Base-by-base conservation (phyloP, 345 rosid genomes). In the Erucastrum elatum region DNA sequence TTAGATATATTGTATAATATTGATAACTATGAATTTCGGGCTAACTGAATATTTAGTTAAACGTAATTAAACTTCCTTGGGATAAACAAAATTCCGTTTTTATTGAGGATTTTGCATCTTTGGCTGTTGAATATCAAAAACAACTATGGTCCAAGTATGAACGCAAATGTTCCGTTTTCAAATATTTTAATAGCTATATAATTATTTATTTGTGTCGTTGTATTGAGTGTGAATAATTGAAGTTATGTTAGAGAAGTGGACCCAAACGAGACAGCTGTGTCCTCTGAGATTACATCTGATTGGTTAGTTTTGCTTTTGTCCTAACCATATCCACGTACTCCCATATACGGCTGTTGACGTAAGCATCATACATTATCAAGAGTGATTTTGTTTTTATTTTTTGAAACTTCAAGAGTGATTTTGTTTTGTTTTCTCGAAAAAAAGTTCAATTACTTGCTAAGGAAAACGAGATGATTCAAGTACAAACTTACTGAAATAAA, bases 191-290 rank as follows among this genome's bases (percentile, higher is more conserved):
- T 16, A 51, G 44, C 17, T 9, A 39, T 11, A 37, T 26, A 41
- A 13, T 64, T 55, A n/a, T 64, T 55, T 61, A 30, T 27, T 37
- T 21, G 55, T 80, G 79, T 63, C 75, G 56, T 55, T 70, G 68
- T 56, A 64, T 56, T 62, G 39, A 26, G 70, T 44, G 71, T 69
- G 71, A 80, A 80, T 75, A 75, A 69, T 75, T 74, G 82, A 74
- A 79, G 29, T 70, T 69, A 70, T 75, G 80, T 80, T 70, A 75
- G 83, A 75, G 58, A 75, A 65, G 77, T 80, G 83, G 83, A 44
- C 83, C 83, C 80, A 70, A 65, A 41, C 8, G 17, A 65, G 83
- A 80, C 83, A 80, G 83, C 83, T 80, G 83, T 75, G 67, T 65
- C 68, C 73, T 80, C 68, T 26, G 69, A 17, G 65, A 80, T 41